Conservation (phyloP, 2,329 filamentous ascomycete genomes). For the Aphanoascus verrucosus region DNA sequence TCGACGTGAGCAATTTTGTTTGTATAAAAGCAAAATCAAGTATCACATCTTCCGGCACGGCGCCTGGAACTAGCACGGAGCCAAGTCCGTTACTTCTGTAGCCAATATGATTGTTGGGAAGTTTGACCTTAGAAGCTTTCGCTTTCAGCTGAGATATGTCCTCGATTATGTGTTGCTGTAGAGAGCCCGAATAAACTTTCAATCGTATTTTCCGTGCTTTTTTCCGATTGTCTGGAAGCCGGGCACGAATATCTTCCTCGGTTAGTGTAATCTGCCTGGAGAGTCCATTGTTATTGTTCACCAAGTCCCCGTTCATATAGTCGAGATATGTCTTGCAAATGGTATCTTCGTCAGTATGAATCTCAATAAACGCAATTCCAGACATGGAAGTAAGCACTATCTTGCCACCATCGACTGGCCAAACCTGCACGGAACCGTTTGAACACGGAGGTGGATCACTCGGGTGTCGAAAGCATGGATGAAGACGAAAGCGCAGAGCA, state of each 20-base stretch:
- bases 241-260: slow-evolving; percentile 61
- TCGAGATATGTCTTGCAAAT: slow-evolving; percentile 74
- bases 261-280: slow-evolving; percentile 64
- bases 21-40: slow-evolving; percentile 58
- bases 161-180: slow-evolving; percentile 63
- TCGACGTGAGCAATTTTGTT: slow-evolving; percentile 61
- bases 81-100: slow-evolving; percentile 69
- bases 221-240: slow-evolving; percentile 60
- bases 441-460: slow-evolving; percentile 54
- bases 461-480: slow-evolving; percentile 79
- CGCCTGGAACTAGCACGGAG: slow-evolving; percentile 56
- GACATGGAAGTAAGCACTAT: slow-evolving; percentile 67
- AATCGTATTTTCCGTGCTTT: slow-evolving; percentile 58
- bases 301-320: slow-evolving; percentile 53
- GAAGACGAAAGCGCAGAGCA: slow-evolving; percentile 74
- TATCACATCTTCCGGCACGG: slow-evolving; percentile 57
- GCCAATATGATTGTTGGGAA: slow-evolving; percentile 63
- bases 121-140: slow-evolving; percentile 61
- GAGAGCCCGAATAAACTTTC: slow-evolving; percentile 63
- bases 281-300: slow-evolving; percentile 42
- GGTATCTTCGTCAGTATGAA: slow-evolving; percentile 70
- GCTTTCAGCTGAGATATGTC: slow-evolving; percentile 62
- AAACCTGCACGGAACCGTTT: slow-evolving; percentile 75
- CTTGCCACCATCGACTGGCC: slow-evolving; percentile 67
- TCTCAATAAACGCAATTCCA: slow-evolving; percentile 75